These are phyloP conservation scores for Cladosporium sp. DNA, from an alignment of 2,329 filamentous ascomycete species.

Conservation along the genomic window DNA sequence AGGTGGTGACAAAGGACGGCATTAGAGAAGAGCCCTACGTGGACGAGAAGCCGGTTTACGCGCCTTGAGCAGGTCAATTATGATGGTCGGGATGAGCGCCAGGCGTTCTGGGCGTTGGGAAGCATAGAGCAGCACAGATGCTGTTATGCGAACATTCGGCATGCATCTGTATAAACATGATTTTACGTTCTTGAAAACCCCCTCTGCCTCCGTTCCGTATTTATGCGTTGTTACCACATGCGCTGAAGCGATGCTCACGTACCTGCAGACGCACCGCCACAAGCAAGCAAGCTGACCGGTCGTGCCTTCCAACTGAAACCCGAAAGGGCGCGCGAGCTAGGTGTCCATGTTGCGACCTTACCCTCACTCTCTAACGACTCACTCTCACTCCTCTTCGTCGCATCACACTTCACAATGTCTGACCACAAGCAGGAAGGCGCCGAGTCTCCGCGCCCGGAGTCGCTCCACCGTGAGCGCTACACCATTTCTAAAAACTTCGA, in stretches of 20 bases:
- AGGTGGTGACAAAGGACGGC: constrained; percentile 92
- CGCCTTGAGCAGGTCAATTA: constrained; percentile 20
- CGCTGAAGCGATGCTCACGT: no score
- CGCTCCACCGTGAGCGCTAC: neutral
- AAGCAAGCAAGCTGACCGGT: neutral
- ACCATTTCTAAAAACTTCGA: neutral
- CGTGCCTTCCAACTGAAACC: neutral
- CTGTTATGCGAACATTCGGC: constrained; percentile 4
- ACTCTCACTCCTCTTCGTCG: no score
- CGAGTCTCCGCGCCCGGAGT: neutral
- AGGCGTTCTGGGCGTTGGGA: constrained; percentile 10
- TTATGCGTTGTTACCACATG: no score
- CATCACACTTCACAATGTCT: no score
- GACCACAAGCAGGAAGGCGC: neutral
- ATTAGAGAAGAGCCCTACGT: constrained; percentile 81
- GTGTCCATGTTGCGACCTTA: no score
- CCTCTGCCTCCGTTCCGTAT: neutral
- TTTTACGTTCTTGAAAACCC: constrained; percentile 2
- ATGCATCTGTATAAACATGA: constrained; percentile 12
- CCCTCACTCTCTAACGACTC: no score
- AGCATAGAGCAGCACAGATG: constrained; percentile 9
- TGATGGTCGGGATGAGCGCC: constrained; percentile 7
- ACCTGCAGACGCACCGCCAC: no score
- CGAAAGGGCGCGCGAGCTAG: neutral
- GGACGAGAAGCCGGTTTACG: constrained; percentile 47